Evolutionary conservation across 805 yeast genomes (phyloP).

Genomic region (Starmerella vitae): DNA sequence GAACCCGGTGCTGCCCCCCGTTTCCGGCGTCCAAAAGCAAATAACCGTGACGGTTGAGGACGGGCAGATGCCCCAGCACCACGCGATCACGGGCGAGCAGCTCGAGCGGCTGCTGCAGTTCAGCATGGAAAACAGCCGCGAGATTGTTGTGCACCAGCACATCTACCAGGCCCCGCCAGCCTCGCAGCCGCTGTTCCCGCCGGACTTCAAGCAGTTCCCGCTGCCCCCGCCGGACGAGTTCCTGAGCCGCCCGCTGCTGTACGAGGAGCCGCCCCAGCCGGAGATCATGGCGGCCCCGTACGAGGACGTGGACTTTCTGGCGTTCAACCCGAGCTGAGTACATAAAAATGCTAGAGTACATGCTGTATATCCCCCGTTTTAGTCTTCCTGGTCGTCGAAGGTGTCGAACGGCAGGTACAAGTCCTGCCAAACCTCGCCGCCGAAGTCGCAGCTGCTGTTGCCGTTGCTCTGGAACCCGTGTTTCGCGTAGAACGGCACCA

Average conservation of each 20-base stretch:
- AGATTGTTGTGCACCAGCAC: conserved; percentile 67
- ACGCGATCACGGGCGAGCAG: conserved; percentile 17
- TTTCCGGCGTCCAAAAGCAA: conserved; percentile 7
- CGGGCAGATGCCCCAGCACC: conserved; percentile 3
- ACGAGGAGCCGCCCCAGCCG: conserved; percentile 14
- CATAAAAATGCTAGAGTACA: not conserved
- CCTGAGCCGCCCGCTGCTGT: conserved; percentile 10
- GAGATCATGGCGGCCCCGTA: conserved; percentile 3
- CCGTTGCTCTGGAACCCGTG: conserved; percentile 70
- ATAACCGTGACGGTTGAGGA: conserved; percentile 17
- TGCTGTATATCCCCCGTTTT: not conserved
- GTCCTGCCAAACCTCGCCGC: conserved; percentile 42
- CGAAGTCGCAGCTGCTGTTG: conserved; percentile 44
- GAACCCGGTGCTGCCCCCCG: not conserved
- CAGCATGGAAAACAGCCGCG: conserved; percentile 21
- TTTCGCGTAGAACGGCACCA: conserved; percentile 65
- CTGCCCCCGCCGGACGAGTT: conserved; percentile 19
- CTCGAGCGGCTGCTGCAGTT: conserved; percentile 21
- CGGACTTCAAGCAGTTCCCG: conserved; percentile 1
- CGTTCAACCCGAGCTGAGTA: conserved; percentile 21
- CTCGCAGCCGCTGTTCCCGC: not conserved
- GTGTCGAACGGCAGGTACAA: conserved; percentile 20
- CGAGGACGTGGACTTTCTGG: conserved; percentile 19
- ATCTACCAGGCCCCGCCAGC: conserved; percentile 30
- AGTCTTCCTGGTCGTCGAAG: conserved; percentile 16